Evolutionary conservation across 177 flowering plant species (phyloP).

Genomic region (Tripterygium wilfordii): DNA sequence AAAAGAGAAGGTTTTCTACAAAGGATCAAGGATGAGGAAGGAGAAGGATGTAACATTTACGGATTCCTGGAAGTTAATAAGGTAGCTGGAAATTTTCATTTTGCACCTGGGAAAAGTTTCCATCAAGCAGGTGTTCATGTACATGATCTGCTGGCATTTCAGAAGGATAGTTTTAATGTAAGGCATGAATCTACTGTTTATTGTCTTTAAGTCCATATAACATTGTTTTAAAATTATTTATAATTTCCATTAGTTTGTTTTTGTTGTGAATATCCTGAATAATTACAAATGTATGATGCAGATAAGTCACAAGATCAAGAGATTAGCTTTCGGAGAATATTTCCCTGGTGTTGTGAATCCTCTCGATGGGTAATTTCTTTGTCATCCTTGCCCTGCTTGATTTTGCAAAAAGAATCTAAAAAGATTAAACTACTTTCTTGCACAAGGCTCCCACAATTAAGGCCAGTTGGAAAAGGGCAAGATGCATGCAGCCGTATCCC

Average conservation of each 20-base stretch:
- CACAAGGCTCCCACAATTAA: no score
- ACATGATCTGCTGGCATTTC: constrained; percentile 74
- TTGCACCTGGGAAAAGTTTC: constrained; percentile 91
- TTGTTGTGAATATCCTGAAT: no score
- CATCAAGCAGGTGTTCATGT: constrained; percentile 65
- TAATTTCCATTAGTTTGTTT: no score
- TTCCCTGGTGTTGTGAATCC: constrained; percentile 86
- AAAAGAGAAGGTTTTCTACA: constrained; percentile 85
- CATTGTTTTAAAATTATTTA: no score
- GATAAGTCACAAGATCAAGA: constrained; percentile 86
- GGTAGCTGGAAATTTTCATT: constrained; percentile 91
- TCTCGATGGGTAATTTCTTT: constrained; percentile 61
- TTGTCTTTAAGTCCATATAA: no score
- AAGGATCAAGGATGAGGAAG: constrained; percentile 79
- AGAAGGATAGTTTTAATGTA: constrained; percentile 74
- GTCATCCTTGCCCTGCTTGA: neutral
- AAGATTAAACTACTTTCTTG: no score
- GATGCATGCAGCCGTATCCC: no score
- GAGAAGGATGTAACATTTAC: constrained; percentile 88
- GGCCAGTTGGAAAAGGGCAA: no score
- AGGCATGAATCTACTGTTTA: constrained; percentile 15
- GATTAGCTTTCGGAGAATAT: constrained; percentile 69
- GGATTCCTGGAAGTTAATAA: constrained; percentile 88
- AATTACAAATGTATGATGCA: constrained; percentile 32
- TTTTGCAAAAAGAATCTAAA: no score